These are phyloP conservation scores for Globisporangium uncinulatum DNA, from an alignment of 352 stramenopile genomes.

Conservation along the genomic window DNA sequence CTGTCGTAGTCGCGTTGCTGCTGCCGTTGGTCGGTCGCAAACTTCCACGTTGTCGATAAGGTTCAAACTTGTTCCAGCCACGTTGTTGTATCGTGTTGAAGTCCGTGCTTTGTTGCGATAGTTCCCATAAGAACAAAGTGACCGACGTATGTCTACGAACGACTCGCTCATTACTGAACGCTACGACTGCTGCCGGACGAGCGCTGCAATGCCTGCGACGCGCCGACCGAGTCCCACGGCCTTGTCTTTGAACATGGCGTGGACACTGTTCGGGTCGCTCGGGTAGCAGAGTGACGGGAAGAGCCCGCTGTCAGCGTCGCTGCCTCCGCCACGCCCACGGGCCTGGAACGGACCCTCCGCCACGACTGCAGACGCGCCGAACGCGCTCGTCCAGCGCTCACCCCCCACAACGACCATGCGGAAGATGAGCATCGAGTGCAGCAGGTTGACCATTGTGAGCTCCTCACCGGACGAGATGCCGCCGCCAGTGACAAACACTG, in stretches of 20 bases:
- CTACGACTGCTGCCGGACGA: conserved; percentile 17
- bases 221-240: conserved; percentile 66
- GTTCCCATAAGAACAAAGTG: too few relatives aligned
- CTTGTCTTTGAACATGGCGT: conserved; percentile 79
- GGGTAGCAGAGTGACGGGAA: conserved; percentile 55
- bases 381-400: conserved; percentile 81
- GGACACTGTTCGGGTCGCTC: conserved; percentile 47
- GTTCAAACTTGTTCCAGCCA: too few relatives aligned
- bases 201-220: conserved; percentile 45
- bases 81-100: too few relatives aligned
- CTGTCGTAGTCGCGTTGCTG: not conserved
- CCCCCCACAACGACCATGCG: conserved; percentile 82
- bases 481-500: conserved; percentile 79
- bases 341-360: conserved; percentile 65
- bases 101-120: too few relatives aligned
- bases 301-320: conserved; percentile 8
- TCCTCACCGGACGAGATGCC: conserved; percentile 81
- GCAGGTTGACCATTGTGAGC: conserved; percentile 79
- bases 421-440: conserved; percentile 87
- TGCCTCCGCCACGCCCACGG: conserved; percentile 3
- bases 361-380: conserved; percentile 78
- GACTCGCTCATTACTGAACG: not conserved
- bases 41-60: too few relatives aligned
- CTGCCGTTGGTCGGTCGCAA: not conserved
- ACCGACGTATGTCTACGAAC: too few relatives aligned